phyloP scores from a whole-genome alignment of 306 rosid genomes.

The Quercus dentata region DNA sequence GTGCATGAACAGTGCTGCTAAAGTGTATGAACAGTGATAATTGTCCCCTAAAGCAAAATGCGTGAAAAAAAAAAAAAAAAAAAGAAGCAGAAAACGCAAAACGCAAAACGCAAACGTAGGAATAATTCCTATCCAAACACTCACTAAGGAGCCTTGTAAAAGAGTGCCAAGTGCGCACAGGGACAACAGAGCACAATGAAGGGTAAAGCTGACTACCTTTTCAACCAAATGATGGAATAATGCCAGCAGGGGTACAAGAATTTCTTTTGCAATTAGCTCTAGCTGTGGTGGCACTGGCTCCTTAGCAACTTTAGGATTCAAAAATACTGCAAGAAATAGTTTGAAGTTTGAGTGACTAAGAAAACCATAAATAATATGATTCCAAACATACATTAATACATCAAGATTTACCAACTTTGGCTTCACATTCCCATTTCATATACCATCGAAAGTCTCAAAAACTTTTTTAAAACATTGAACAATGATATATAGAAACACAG shows the following conservation, averaged over 20 bases:
- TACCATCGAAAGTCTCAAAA: neutral
- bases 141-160: conserved; percentile 1
- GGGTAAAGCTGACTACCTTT: conserved; percentile 37
- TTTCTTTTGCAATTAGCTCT: conserved; percentile 61
- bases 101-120: too few species aligned
- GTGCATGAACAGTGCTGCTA: too few species aligned
- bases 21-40: too few species aligned
- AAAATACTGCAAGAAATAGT: conserved; percentile 54
- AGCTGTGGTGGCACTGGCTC: conserved; percentile 81
- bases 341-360: conserved; percentile 11
- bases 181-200: neutral
- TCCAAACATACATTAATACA: neutral
- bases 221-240: conserved; percentile 63
- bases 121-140: neutral
- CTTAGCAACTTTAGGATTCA: conserved; percentile 74
- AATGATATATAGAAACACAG: neutral
- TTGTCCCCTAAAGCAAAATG: too few species aligned
- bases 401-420: neutral
- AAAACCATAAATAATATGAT: neutral
- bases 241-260: conserved; percentile 67
- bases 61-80: too few species aligned
- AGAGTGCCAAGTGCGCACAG: neutral
- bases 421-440: neutral
- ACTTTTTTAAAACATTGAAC: neutral
- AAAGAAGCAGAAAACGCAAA: too few species aligned